Evolutionary conservation across 805 yeast genomes (phyloP), one percentile per base, ranked within the genome.

Genomic region (Pichia thaimueangensis): DNA sequence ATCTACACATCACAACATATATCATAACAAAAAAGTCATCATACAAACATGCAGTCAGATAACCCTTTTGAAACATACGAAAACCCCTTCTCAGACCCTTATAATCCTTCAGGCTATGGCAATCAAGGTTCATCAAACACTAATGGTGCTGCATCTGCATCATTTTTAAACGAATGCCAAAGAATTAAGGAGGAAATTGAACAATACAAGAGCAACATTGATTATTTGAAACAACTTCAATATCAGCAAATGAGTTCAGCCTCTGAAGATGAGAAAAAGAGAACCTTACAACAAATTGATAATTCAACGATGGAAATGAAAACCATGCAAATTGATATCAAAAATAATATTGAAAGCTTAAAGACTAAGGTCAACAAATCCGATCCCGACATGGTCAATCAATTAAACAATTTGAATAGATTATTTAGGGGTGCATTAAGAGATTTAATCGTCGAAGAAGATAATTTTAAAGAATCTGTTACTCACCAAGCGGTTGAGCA

Each of bases 401-500:
- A 89, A 67, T 89, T 94, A 34, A 95, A 88, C 60, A 82, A 82
- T 57, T 74, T 82, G 35, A 82, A 91, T 71, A 82, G 79, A 59
- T 75, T 81, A 55, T 88, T 89, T 58, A 75, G 86, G 73, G 78
- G 79, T 50, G 73, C 79, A 45, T 86, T 89, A 56, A 89, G 84
- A 64, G 85, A 80, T 56, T 86, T 83, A 68, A 77, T 93, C 63
- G 71, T 78, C 55, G 74, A 83, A 50, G 96, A 89, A 63, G 85
- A 84, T 44, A 75, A 82, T 55, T 86, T 82, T 68, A 74, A 86
- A 51, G 86, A 80, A 57, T 78, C 79, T 54, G 83, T 85, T 59
- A 78, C 82, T 57, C 75, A 77, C 47, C 94, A 85, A 56, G 95
- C 95, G 35, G 87, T 80, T 55, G 76, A 95, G 62, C 96, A 87